Percentiles rank a stretch among this genome's conserved stretches.
phyloP scores from a whole-genome alignment of 75 land plant genomes.

The Selaginella tamariscina region DNA sequence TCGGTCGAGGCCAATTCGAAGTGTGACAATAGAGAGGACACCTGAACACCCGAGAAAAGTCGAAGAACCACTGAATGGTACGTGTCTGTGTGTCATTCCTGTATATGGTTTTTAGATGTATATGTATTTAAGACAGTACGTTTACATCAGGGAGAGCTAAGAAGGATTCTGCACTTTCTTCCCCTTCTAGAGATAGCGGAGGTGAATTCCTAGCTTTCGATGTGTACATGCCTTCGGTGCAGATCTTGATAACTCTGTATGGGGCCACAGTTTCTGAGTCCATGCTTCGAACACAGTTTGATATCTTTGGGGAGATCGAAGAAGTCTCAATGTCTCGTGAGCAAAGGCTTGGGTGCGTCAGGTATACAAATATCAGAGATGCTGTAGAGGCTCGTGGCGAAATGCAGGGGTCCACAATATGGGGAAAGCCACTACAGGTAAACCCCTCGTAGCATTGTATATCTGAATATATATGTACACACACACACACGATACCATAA shows the following conservation, averaged over 20 bases:
- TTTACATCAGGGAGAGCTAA: no score
- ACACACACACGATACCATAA: no score
- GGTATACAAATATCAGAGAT: constrained; percentile 59
- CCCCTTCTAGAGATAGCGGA: no score
- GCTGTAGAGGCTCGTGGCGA: constrained; percentile 71
- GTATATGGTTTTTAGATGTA: no score
- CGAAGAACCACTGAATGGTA: no score
- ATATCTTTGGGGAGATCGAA: constrained; percentile 64
- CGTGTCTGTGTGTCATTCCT: no score
- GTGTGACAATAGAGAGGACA: neutral
- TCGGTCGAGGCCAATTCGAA: neutral
- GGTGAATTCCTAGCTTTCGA: constrained; percentile 41
- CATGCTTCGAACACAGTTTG: constrained; percentile 46
- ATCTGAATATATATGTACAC: no score
- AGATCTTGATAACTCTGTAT: constrained; percentile 64
- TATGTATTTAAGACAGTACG: no score
- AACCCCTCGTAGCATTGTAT: no score
- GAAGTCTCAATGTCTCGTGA: constrained; percentile 32
- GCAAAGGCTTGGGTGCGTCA: constrained; percentile 60
- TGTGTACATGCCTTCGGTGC: constrained; percentile 68
- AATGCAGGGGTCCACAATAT: constrained; percentile 48
- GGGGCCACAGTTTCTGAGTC: constrained; percentile 49
- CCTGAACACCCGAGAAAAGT: neutral
- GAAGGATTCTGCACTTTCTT: neutral
- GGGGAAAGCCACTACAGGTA: constrained; percentile 47